Base-by-base conservation (phyloP, 805 yeast species). In the Candida railenensis region DNA sequence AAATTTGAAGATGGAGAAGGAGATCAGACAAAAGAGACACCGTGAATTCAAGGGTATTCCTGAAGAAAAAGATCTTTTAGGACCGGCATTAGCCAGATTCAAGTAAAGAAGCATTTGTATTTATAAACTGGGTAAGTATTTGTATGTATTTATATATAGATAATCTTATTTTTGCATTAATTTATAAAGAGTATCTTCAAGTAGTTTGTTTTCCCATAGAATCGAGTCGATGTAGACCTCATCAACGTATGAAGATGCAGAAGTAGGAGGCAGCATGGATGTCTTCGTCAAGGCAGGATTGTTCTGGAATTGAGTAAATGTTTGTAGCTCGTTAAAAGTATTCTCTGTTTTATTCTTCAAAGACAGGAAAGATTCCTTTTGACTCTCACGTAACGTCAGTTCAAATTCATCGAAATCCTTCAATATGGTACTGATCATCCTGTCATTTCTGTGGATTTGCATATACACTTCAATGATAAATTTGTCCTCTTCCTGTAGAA, bases 1-100 rank as follows among this genome's bases (percentile, higher is more conserved):
- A 46, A 87, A 87, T 54, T 72, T 89, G 61, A 78, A 78, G 61
- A 77, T 75, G 55, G 97, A 92, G 66, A 87, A 89, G 67, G 78
- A 78, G 45, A 68, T 81, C 21, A 82, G 94, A 69, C 72, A 77
- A 62, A 76, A 78, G 66, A 72, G 70, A 48, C 60, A 62, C 30
- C 69, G 74, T 56, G 64, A 66, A 42, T 66, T 66, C 32, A 64
- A 67, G 49, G 82, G 89, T 48, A 54, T 63, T 3, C 76, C 70
- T 11, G 77, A 77, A 25, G 77, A 80, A 47, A 79, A 78, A 51
- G 85, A 82, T 53, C 69, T 65, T 19, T 65, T 79, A 46, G 74
- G 67, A n/a, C 67, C 67, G 25, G 82, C 80, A 3, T 68, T 79
- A 44, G 66, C 76, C 8, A 73, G 84, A 59, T 79, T 79, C 52